Base-by-base conservation (phyloP, 257 asterid species). In the Solanum sitiens region DNA sequence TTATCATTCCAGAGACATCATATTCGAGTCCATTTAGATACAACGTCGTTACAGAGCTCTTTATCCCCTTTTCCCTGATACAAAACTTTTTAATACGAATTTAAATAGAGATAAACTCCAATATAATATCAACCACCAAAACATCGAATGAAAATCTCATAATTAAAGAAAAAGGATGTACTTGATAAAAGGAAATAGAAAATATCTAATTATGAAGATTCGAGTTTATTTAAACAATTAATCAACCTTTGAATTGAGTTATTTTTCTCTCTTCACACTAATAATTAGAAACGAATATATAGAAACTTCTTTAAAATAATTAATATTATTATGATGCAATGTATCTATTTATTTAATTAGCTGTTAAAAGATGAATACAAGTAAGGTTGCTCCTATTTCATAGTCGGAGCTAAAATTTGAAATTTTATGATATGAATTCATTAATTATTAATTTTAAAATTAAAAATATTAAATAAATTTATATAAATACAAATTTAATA, bases 1-100 rank as follows among this genome's bases (percentile, higher is more conserved):
- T 45, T 20, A 50, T 50, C 21, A 50, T 50, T 1, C 0, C 0
- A 53, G 61, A 16, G 3, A 8, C 4, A 16, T 53, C 3, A 8
- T 8, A 8, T 53, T 16, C 23, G 9, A 53, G 8, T 53, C 9
- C 8, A 1, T 53, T 53, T 53, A 6, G 0, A 16, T 53, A 53
- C 23, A 16, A 53, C 3, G 0, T 53, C 3, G 0, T 16, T 16
- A 53, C 1, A 21, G 4, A 16, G 3, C 4, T 53, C 23, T 50
- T 50, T 50, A 50, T 50, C 20, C 2, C 8, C 59, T 50, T 2
- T 7, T 7, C 2, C 8, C 1, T 8, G 6, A 5, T 50, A 15
- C 5, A 50, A 50, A 7, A 50, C 21, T 50, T 50, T 50, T 0
- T 1, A 0, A 1, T 0, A 16, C 1, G 0, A 50, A 14, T 50